These are phyloP conservation scores for Crithidia fasciculata DNA, from an alignment of 208 protist species.

Conservation along the genomic window DNA sequence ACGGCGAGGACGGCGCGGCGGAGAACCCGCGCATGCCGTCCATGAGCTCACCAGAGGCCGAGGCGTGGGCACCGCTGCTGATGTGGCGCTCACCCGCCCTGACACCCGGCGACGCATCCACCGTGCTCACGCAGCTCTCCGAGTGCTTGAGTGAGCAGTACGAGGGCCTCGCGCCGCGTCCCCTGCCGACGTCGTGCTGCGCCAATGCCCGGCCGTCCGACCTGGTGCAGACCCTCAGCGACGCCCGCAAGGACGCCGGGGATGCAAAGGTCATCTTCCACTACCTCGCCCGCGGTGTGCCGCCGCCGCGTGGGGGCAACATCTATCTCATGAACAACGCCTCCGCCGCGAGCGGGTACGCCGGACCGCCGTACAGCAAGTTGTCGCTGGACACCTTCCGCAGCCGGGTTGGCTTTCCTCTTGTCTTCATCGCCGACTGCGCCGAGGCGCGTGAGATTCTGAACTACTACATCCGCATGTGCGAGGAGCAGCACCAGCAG, in stretches of 20 bases:
- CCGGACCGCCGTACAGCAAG: slow-evolving; percentile 40
- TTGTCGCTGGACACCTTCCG: slow-evolving; percentile 66
- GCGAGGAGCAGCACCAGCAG: slow-evolving; percentile 66
- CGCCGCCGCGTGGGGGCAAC: slow-evolving; percentile 51
- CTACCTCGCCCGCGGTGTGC: slow-evolving; percentile 79
- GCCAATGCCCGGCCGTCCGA: slow-evolving; percentile 62
- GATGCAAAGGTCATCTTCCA: slow-evolving; percentile 82
- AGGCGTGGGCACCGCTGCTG: slow-evolving; percentile 53
- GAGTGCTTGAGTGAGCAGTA: slow-evolving; percentile 77
- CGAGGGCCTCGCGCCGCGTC: slow-evolving; percentile 64
- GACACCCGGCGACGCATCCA: slow-evolving; percentile 56
- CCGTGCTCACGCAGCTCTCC: slow-evolving; percentile 63
- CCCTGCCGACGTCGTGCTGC: slow-evolving; percentile 55
- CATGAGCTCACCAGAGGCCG: slow-evolving; percentile 26
- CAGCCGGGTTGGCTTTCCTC: slow-evolving; percentile 66
- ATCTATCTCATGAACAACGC: slow-evolving; percentile 51
- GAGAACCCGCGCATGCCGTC: slow-evolving; percentile 21
- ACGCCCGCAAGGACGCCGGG: slow-evolving; percentile 70
- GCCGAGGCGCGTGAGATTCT: slow-evolving; percentile 72
- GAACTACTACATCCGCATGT: slow-evolving; percentile 60
- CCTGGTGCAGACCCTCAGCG: slow-evolving; percentile 59
- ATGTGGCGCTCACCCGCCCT: slow-evolving; percentile 78
- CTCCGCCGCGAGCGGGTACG: slow-evolving; percentile 27
- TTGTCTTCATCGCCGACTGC: slow-evolving; percentile 89
- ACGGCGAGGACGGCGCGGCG: slow-evolving; percentile 23